Evolutionary conservation across 352 stramenopile species (phyloP).

Genomic region (Peronospora destructor): DNA sequence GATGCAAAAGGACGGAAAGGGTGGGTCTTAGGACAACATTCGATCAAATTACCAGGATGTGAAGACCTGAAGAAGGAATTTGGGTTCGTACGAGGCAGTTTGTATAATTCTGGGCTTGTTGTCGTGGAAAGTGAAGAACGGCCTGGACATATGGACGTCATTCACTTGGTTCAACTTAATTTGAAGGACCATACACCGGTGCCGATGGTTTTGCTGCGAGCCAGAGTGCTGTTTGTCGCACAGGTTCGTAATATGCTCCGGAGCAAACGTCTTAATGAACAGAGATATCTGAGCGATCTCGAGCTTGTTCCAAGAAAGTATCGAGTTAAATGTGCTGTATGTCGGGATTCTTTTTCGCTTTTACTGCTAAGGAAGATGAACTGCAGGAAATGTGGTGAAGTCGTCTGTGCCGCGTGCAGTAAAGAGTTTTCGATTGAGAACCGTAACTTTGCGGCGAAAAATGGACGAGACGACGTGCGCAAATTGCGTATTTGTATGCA

Average conservation of each 20-base stretch:
- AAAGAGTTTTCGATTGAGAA: slow-evolving; percentile 74
- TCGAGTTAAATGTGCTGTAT: slow-evolving; percentile 61
- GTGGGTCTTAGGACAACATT: slow-evolving; percentile 80
- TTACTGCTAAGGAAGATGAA: slow-evolving; percentile 78
- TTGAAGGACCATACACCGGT: slow-evolving; percentile 62
- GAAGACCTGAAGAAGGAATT: slow-evolving; percentile 73
- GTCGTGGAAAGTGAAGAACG: slow-evolving; percentile 75
- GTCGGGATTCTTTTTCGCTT: slow-evolving; percentile 78
- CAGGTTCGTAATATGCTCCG: slow-evolving; percentile 61
- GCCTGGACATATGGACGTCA: slow-evolving; percentile 69
- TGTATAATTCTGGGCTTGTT: slow-evolving; percentile 83
- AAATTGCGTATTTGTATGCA: slow-evolving; percentile 84
- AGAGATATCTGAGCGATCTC: slow-evolving; percentile 71
- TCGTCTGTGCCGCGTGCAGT: slow-evolving; percentile 80
- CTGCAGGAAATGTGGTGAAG: slow-evolving; percentile 83
- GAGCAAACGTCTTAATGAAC: slow-evolving; percentile 69
- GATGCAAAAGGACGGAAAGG: slow-evolving; percentile 71
- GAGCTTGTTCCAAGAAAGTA: slow-evolving; percentile 83
- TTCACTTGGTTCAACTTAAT: slow-evolving; percentile 79
- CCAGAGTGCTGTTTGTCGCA: slow-evolving; percentile 39
- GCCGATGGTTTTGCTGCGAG: slow-evolving; percentile 36
- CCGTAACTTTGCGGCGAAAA: slow-evolving; percentile 37
- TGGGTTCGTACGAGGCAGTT: slow-evolving; percentile 62
- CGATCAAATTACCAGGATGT: slow-evolving; percentile 72
- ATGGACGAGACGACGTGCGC: slow-evolving; percentile 38